Evolutionary conservation across 805 yeast genomes (phyloP).

Genomic region (Lachancea nothofagi): DNA sequence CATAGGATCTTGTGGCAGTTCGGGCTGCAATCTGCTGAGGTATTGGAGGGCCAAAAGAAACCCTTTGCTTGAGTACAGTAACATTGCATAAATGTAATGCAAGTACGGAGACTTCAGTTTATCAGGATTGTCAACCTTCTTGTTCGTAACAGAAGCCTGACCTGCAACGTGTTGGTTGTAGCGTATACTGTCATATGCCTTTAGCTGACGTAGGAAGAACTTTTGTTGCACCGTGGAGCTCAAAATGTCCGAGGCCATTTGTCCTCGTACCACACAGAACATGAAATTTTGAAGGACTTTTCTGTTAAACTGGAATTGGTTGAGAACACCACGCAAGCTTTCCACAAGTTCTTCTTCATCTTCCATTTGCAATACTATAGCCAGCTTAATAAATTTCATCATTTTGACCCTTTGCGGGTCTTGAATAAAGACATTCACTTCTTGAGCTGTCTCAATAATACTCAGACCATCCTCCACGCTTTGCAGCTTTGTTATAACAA

Average conservation of each 20-base stretch:
- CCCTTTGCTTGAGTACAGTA: conserved; percentile 75
- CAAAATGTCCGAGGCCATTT: conserved; percentile 51
- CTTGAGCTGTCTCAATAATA: conserved; percentile 66
- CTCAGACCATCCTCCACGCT: conserved; percentile 58
- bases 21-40: conserved; percentile 61
- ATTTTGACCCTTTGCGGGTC: conserved; percentile 54
- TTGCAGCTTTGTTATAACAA: conserved; percentile 58
- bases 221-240: conserved; percentile 84
- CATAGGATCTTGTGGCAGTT: conserved; percentile 71
- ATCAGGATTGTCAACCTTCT: conserved; percentile 37
- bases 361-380: conserved; percentile 45
- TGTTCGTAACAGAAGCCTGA: conserved; percentile 66
- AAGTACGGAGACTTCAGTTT: conserved; percentile 59
- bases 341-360: conserved; percentile 53
- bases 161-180: conserved; percentile 56
- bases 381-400: conserved; percentile 60
- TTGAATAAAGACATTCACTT: conserved; percentile 71
- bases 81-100: conserved; percentile 70
- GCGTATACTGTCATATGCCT: conserved; percentile 74
- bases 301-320: conserved; percentile 70
- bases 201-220: conserved; percentile 80
- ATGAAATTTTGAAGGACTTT: conserved; percentile 60
- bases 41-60: conserved; percentile 80
- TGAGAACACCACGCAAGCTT: conserved; percentile 57
- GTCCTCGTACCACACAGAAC: conserved; percentile 56